phyloP scores from a whole-genome alignment of 495 filamentous ascomycete genomes.

The Lepidopterella palustris region DNA sequence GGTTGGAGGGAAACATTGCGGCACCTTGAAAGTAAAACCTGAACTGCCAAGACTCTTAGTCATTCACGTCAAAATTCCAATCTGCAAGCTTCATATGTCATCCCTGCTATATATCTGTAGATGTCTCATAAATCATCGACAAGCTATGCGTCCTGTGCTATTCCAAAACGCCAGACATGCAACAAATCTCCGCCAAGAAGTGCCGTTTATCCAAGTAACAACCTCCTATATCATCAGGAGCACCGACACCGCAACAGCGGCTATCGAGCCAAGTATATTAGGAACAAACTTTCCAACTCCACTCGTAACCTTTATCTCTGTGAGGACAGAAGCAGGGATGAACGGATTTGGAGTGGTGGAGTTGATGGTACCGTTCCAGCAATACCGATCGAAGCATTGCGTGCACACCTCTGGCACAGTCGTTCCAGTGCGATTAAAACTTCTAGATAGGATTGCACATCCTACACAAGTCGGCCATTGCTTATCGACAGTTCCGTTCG shows the following conservation, averaged over 20 bases:
- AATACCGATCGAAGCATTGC: constrained; percentile 72
- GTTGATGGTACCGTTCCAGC: constrained; percentile 74
- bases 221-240: background rate
- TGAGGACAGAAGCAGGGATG: constrained; percentile 5
- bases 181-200: background rate
- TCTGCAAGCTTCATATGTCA: too few species aligned
- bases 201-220: background rate
- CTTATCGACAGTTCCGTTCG: constrained; percentile 64
- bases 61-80: background rate
- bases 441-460: constrained; percentile 78
- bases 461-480: constrained; percentile 76
- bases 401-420: constrained; percentile 59
- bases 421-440: constrained; percentile 60
- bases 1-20: too few species aligned
- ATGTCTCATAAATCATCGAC: background rate
- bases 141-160: background rate
- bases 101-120: too few species aligned
- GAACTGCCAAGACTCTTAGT: background rate
- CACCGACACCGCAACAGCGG: background rate
- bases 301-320: constrained; percentile 9
- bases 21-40: too few species aligned
- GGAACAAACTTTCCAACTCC: constrained; percentile 14
- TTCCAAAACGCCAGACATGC: background rate
- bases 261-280: constrained; percentile 4
- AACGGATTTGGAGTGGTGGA: constrained; percentile 12